These are phyloP conservation scores for Phyllosticta capitalensis DNA, from an alignment of 2,329 filamentous ascomycete species.

Conservation along the genomic window DNA sequence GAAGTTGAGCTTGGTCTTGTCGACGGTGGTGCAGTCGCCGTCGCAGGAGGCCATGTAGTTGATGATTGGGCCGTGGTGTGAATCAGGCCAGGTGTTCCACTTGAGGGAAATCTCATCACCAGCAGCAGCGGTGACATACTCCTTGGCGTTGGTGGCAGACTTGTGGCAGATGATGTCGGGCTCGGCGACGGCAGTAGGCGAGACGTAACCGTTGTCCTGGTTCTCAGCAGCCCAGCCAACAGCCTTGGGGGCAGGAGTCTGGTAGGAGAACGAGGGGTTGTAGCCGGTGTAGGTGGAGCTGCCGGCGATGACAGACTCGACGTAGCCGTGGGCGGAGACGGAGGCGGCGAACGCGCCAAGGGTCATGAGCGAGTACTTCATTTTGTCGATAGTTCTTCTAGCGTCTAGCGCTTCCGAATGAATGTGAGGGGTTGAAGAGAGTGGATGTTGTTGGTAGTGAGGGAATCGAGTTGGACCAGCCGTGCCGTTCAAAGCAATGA, in stretches of 20 bases:
- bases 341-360: constrained; percentile 18
- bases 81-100: constrained; percentile 27
- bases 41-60: constrained; percentile 29
- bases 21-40: constrained; percentile 22
- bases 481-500: constrained; percentile 2
- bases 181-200: constrained; percentile 18
- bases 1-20: constrained; percentile 23
- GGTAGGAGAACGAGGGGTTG: constrained; percentile 22
- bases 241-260: constrained; percentile 21
- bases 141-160: constrained; percentile 21
- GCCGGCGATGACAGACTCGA: constrained; percentile 21
- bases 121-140: constrained; percentile 24
- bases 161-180: constrained; percentile 30
- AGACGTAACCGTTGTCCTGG: constrained; percentile 28
- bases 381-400: constrained; percentile 3
- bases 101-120: constrained; percentile 24
- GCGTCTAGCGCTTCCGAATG: constrained; percentile 8
- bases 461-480: constrained; percentile 6
- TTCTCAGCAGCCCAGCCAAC: constrained; percentile 27
- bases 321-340: constrained; percentile 22
- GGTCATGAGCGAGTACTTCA: constrained; percentile 16
- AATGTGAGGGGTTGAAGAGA: constrained; percentile 4
- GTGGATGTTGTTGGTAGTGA: constrained; percentile 5
- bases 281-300: constrained; percentile 22
- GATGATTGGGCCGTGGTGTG: constrained; percentile 31